These are phyloP conservation scores for Microdochium paspali DNA, from an alignment of 2,329 filamentous ascomycete species.

Conservation along the genomic window DNA sequence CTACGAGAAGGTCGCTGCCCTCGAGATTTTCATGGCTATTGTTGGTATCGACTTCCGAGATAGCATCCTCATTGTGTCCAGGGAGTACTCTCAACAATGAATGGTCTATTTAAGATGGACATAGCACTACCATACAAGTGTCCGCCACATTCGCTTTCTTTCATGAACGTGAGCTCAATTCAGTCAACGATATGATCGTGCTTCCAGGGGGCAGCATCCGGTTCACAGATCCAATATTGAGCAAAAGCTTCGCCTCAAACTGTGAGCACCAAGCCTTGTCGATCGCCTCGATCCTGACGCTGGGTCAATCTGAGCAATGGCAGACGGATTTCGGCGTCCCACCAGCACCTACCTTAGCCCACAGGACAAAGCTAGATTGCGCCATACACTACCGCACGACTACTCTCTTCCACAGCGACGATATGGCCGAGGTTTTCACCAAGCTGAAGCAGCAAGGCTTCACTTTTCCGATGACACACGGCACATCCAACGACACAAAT, in stretches of 20 bases:
- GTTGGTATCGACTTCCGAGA: conserved; percentile 35
- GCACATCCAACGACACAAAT: too few relatives aligned
- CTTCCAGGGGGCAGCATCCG: conserved; percentile 31
- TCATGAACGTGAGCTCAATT: conserved; percentile 35
- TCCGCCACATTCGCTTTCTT: conserved; percentile 25
- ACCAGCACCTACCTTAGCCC: conserved; percentile 33
- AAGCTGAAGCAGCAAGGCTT: too few relatives aligned
- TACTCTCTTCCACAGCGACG: too few relatives aligned
- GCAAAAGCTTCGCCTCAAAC: conserved; percentile 32
- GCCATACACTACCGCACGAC: too few relatives aligned
- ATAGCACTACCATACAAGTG: conserved; percentile 17
- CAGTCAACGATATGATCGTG: conserved; percentile 36
- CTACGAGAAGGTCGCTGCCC: conserved; percentile 22
- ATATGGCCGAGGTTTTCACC: too few relatives aligned
- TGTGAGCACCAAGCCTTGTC: conserved; percentile 33
- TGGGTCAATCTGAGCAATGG: conserved; percentile 30
- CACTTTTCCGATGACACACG: too few relatives aligned
- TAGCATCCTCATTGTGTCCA: conserved; percentile 29
- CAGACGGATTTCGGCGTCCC: conserved; percentile 35
- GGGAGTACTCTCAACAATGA: conserved; percentile 15
- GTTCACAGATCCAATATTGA: conserved; percentile 38
- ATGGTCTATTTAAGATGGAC: conserved; percentile 23
- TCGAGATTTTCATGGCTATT: conserved; percentile 32
- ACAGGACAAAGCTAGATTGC: too few relatives aligned
- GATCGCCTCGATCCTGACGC: conserved; percentile 33